phyloP scores from a whole-genome alignment of 164 flowering plant species.

The Nymphaea thermarum region DNA sequence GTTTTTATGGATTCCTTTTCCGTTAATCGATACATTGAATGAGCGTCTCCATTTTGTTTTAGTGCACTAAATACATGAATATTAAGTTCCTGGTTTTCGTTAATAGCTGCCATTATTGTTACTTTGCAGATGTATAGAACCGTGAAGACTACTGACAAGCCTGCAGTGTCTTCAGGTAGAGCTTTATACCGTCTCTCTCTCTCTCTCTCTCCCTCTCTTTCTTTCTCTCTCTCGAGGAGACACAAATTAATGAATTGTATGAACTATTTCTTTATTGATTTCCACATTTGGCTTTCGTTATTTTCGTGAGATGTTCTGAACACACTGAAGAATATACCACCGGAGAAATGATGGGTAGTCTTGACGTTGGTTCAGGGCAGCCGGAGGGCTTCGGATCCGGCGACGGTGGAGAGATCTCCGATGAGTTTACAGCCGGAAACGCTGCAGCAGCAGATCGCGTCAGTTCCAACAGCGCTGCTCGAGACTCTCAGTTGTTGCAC shows the following conservation, averaged over 20 bases:
- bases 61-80: neutral
- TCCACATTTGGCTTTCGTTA: neutral
- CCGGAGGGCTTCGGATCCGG: constrained; percentile 60
- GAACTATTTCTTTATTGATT: too few species aligned
- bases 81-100: neutral
- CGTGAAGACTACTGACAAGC: constrained; percentile 85
- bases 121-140: constrained; percentile 86
- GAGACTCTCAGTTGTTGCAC: constrained; percentile 25
- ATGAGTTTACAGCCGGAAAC: constrained; percentile 43
- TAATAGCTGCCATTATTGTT: neutral
- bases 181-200: too few species aligned
- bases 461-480: constrained; percentile 14
- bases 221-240: too few species aligned
- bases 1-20: neutral
- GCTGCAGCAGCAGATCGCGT: constrained; percentile 29
- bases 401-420: constrained; percentile 74
- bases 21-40: neutral
- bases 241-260: too few species aligned
- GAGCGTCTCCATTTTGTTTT: neutral
- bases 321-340: neutral
- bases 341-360: neutral
- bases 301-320: neutral
- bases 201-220: too few species aligned
- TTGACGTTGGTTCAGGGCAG: constrained; percentile 28
- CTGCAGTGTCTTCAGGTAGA: constrained; percentile 82